A percentile compares a stretch with the other conserved stretches of the same genome.
phyloP scores from a whole-genome alignment of 306 rosid species.

The Dalbergia cochinchinensis region DNA sequence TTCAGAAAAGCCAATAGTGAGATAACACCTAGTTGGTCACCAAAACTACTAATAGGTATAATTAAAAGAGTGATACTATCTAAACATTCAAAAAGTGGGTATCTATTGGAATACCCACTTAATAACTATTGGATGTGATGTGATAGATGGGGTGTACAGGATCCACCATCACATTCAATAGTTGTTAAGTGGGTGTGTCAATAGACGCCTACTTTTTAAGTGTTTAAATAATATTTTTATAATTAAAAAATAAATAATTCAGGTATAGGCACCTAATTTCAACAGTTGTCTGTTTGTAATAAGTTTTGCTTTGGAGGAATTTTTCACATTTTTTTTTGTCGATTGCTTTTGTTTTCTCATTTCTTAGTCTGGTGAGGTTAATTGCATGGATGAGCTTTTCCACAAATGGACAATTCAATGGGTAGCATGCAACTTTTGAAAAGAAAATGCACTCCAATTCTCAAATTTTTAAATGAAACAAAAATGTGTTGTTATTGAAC shows the following conservation, averaged over 20 bases:
- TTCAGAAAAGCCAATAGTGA: constrained; percentile 47
- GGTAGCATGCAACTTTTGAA: constrained; percentile 40
- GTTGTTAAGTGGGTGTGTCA: too few relatives aligned
- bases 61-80: too few relatives aligned
- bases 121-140: too few relatives aligned
- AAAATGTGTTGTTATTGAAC: constrained; percentile 32
- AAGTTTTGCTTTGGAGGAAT: constrained; percentile 20
- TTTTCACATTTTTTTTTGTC: not conserved
- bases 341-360: not conserved
- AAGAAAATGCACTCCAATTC: constrained; percentile 43
- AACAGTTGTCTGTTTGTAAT: not conserved
- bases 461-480: constrained; percentile 21
- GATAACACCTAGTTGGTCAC: constrained; percentile 43
- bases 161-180: too few relatives aligned
- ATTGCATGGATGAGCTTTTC: constrained; percentile 49
- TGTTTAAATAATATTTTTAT: too few relatives aligned
- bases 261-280: constrained; percentile 18
- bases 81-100: too few relatives aligned
- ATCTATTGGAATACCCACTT: too few relatives aligned
- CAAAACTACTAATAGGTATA: constrained; percentile 29
- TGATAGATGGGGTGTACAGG: too few relatives aligned
- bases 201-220: too few relatives aligned
- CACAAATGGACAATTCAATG: constrained; percentile 41
- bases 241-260: not conserved
- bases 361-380: constrained; percentile 8